phyloP scores from a whole-genome alignment of 2,329 filamentous ascomycete genomes.

The Colletotrichum sublineola region DNA sequence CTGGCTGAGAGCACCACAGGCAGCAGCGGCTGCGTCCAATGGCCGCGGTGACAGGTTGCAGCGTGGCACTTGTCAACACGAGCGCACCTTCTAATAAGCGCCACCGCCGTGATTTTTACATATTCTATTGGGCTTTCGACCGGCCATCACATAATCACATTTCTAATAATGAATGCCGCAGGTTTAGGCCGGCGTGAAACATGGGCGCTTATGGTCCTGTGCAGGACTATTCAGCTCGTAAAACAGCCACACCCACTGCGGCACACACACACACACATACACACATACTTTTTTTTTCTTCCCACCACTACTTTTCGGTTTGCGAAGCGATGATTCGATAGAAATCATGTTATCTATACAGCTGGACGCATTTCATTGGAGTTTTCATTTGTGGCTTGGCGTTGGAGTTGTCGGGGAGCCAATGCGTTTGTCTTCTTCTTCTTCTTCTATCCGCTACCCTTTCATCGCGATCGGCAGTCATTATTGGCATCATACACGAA shows the following conservation, averaged over 20 bases:
- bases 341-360: not conserved
- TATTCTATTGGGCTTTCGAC: not conserved
- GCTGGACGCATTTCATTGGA: constrained; percentile 9
- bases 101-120: constrained; percentile 14
- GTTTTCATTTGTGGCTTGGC: constrained; percentile 6
- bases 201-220: not conserved
- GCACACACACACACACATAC: not conserved
- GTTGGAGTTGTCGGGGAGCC: constrained; percentile 1
- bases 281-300: too few relatives aligned
- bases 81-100: constrained; percentile 21
- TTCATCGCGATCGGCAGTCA: not conserved
- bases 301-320: not conserved
- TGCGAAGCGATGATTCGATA: not conserved
- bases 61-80: constrained; percentile 20
- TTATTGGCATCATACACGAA: not conserved
- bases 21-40: constrained; percentile 20
- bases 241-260: not conserved
- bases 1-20: constrained; percentile 17
- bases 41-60: not conserved
- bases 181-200: not conserved
- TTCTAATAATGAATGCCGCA: too few relatives aligned
- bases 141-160: not conserved
- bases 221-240: not conserved
- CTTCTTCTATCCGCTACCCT: not conserved
- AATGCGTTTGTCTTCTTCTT: not conserved